Evolutionary conservation across 106 monocot species (phyloP), one percentile per base, ranked within the genome.

Genomic region (Allium sativum): DNA sequence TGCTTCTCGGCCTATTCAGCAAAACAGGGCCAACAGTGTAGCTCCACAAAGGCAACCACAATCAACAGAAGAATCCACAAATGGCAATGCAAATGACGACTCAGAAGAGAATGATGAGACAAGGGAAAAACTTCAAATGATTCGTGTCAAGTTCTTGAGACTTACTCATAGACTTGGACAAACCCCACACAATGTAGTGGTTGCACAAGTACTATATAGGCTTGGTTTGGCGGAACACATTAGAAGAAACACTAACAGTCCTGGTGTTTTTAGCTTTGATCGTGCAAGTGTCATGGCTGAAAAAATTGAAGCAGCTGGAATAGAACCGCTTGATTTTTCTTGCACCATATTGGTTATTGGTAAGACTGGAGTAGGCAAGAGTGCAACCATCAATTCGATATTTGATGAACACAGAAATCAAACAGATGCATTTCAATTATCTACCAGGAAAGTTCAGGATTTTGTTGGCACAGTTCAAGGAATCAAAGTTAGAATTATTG

Each of bases 261-360:
- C 76, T 56, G 96, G 90, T 54, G 84, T 78, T 12, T 90, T 98
- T 61, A 80, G 82, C 56, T 91, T 80, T 70, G 96, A 98, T 53
- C 73, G 80, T 58, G 96, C 96, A 20, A 91, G 84, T 72, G 82
- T 88, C 21, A 76, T 98, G 77, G 96, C 96, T 31, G 91, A 98
- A 59, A 84, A 91, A 42, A 75, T 91, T 16, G 96, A 98, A 62
- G 84, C 88, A 40, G 65, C 74, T 56, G 82, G 84, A n/a, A 69
- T 76, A 68, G 84, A 91, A 12, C 74, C 82, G 2, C 76, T 91
- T 22, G 87, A 82, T 62, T 98, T 98, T 60, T 67, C 88, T 46
- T 98, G 96, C 76, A 98, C 96, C 12, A 92, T 98, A 45, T 80
- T 98, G 91, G 84, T 98, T 22, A 83, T 98, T 62, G 96, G 96